These are phyloP conservation scores for Trypethelium eluteriae DNA, from an alignment of 495 filamentous ascomycete species.

Conservation along the genomic window DNA sequence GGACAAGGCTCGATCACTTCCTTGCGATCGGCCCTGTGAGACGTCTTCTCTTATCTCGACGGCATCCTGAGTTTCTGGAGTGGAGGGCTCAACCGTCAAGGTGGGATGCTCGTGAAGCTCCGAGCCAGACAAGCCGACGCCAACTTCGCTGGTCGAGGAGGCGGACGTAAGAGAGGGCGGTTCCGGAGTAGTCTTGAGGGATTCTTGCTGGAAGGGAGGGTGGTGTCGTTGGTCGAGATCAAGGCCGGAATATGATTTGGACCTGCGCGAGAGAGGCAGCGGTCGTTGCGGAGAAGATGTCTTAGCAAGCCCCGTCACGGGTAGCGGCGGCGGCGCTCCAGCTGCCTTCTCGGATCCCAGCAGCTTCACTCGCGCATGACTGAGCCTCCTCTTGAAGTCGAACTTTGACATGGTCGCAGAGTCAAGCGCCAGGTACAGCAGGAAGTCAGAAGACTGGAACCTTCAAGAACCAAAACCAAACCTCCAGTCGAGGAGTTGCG, in stretches of 20 bases:
- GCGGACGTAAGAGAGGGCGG: conserved; percentile 1
- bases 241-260: not conserved
- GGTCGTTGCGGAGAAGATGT: conserved; percentile 9
- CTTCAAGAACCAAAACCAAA: not conserved
- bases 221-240: not conserved
- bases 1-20: conserved; percentile 8
- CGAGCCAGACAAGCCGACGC: not conserved
- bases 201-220: not conserved
- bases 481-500: not conserved
- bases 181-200: not conserved
- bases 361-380: conserved; percentile 9
- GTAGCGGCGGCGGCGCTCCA: not conserved
- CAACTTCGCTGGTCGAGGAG: conserved; percentile 9
- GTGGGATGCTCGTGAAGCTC: conserved; percentile 6
- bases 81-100: conserved; percentile 18
- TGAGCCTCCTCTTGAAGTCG: conserved; percentile 8
- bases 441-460: not conserved
- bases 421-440: not conserved
- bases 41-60: not conserved
- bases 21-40: not conserved
- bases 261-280: not conserved
- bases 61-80: conserved; percentile 16
- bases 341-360: conserved; percentile 8
- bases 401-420: conserved; percentile 1
- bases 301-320: not conserved